A percentile compares a stretch with the other conserved stretches of the same genome.
Evolutionary conservation across 805 yeast genomes (phyloP).

Genomic region (Sugiyamaella mastotermitis): DNA sequence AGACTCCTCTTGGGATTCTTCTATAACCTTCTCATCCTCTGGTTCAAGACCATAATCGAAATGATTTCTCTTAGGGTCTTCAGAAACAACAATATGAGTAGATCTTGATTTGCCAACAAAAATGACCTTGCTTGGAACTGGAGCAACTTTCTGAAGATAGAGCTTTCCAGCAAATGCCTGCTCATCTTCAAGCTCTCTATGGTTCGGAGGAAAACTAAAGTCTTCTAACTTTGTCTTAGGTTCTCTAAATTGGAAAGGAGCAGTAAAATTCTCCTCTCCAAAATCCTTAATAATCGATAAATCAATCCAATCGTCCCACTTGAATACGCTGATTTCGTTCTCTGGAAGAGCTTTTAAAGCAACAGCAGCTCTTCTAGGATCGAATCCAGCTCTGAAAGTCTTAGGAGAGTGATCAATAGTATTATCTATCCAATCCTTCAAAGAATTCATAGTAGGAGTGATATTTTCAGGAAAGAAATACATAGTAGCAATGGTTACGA

Average conservation of each 20-base stretch:
- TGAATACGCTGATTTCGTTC: conserved; percentile 14
- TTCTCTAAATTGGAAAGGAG: conserved; percentile 6
- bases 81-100: conserved; percentile 8
- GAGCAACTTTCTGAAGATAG: conserved; percentile 14
- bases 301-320: conserved; percentile 29
- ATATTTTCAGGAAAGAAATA: conserved; percentile 15
- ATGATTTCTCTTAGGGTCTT: conserved; percentile 3
- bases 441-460: conserved; percentile 3
- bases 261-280: neutral
- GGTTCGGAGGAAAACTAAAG: conserved; percentile 12
- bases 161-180: conserved; percentile 15
- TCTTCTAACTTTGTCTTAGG: conserved; percentile 10
- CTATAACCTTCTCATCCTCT: conserved; percentile 6
- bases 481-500: conserved; percentile 11
- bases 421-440: conserved; percentile 3
- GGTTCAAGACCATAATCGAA: conserved; percentile 10
- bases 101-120: conserved; percentile 15
- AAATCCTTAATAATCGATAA: conserved; percentile 14
- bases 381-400: conserved; percentile 3
- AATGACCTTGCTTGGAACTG: conserved; percentile 16
- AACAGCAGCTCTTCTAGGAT: neutral
- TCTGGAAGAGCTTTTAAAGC: neutral
- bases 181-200: conserved; percentile 13
- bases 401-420: neutral
- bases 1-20: conserved; percentile 6